Evolutionary conservation across 1,139 yeast species (phyloP), one percentile per base, ranked within the genome.

Genomic region (Candida tropicalis): DNA sequence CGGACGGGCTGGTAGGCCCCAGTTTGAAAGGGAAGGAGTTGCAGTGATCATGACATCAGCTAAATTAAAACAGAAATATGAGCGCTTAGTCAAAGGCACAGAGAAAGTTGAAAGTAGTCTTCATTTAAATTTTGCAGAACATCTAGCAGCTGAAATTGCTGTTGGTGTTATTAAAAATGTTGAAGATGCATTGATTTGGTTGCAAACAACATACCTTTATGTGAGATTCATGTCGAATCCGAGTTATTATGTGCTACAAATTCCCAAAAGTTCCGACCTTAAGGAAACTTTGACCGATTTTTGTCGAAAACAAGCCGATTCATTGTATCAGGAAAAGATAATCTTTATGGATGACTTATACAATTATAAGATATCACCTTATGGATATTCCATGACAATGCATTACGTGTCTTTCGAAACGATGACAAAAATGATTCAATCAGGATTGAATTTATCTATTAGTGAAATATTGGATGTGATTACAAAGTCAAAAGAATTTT

Each of bases 1-100:
- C 58, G 85, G 84, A 7, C 64, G 82, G 52, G 82, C 83, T 3
- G 84, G 85, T 2, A 65, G 70, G 44, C 84, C 84, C 0, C 79
- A 77, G 38, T 78, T 70, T 55, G 84, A 79, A 50, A 67, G 62
- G 2, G 70, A 70, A 31, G 85, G 75, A n/a, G 61, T 54, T 35
- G 80, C 82, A 3, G 70, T 80, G 2, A 72, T 81, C 11, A 66
- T 80, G 69, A 81, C 87, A 0, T 68, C 69, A 6, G 47, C 53
- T 2, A 57, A 58, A 1, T 65, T 66, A 40, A 66, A 63, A 34
- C 46, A 44, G 2, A 62, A 58, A 18, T 76, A 78, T 58, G 70
- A 72, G 48, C 60, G 64, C 24, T 54, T 80, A 36, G 56, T 74
- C 2, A 60, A 72, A 47, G 77, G 81, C 0, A 58, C 66, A 20